phyloP scores from a whole-genome alignment of 345 rosid species.

The Passiflora organensis region DNA sequence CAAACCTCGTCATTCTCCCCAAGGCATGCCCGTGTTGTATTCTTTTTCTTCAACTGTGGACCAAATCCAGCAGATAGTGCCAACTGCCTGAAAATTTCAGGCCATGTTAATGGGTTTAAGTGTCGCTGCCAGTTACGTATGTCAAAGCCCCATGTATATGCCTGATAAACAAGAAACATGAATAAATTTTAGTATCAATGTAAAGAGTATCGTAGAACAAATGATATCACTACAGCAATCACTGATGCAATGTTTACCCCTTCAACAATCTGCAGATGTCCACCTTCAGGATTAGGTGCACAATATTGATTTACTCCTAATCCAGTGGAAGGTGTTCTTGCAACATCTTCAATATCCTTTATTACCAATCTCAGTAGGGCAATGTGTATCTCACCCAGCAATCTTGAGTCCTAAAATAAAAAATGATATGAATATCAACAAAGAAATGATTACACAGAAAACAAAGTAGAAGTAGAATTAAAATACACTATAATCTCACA shows the following conservation, averaged over 20 bases:
- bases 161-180: conserved; percentile 43
- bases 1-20: conserved; percentile 70
- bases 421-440: conserved; percentile 15
- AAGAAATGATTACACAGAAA: conserved; percentile 5
- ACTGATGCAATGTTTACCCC: conserved; percentile 57
- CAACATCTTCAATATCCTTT: conserved; percentile 92
- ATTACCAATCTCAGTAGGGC: conserved; percentile 71
- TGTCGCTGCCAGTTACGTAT: conserved; percentile 89
- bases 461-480: conserved; percentile 6
- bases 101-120: conserved; percentile 89
- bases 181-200: conserved; percentile 13
- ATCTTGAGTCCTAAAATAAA: conserved; percentile 79
- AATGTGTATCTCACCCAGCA: conserved; percentile 90
- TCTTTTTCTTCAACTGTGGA: conserved; percentile 68
- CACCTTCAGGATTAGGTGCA: conserved; percentile 92
- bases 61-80: conserved; percentile 90
- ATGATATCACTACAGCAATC: conserved; percentile 11
- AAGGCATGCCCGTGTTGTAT: conserved; percentile 29
- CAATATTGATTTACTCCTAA: conserved; percentile 73
- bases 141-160: conserved; percentile 98
- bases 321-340: conserved; percentile 80
- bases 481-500: conserved; percentile 43
- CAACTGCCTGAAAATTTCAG: conserved; percentile 86
- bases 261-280: conserved; percentile 89
- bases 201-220: conserved; percentile 1